Conservation (phyloP, 768 basidiomycete species). For the Macrolepiota dolichaula region DNA sequence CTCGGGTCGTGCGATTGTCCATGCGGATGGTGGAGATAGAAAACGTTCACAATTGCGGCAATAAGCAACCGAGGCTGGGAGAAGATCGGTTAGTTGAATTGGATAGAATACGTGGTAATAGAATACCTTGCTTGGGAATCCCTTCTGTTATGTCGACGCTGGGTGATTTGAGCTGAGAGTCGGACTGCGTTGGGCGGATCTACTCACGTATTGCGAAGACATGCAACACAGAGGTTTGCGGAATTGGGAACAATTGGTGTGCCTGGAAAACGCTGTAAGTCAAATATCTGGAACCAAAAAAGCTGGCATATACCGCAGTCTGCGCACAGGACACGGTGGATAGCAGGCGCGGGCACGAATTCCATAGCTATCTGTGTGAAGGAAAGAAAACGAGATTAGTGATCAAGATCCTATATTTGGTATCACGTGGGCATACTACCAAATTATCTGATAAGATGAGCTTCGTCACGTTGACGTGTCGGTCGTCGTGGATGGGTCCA, state of each 20-base stretch:
- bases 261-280: slow-evolving; percentile 35
- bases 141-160: slow-evolving; percentile 98
- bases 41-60: slow-evolving; percentile 97
- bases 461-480: slow-evolving; percentile 11
- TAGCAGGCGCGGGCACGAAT: slow-evolving; percentile 67
- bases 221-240: slow-evolving; percentile 87
- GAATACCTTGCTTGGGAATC: slow-evolving; percentile 87
- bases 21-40: slow-evolving; percentile 82
- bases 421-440: slow-evolving; percentile 7
- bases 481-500: slow-evolving; percentile 7
- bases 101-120: neutral
- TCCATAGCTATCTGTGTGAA: slow-evolving; percentile 59
- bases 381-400: neutral
- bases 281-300: neutral
- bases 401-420: slow-evolving; percentile 12
- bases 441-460: neutral
- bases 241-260: slow-evolving; percentile 89
- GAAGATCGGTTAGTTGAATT: neutral
- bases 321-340: slow-evolving; percentile 84
- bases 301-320: slow-evolving; percentile 68
- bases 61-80: slow-evolving; percentile 80
- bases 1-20: slow-evolving; percentile 79
- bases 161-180: slow-evolving; percentile 1
- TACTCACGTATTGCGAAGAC: slow-evolving; percentile 83
- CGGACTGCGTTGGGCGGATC: neutral